Conservation (phyloP, 306 rosid species). For the Alnus glutinosa region DNA sequence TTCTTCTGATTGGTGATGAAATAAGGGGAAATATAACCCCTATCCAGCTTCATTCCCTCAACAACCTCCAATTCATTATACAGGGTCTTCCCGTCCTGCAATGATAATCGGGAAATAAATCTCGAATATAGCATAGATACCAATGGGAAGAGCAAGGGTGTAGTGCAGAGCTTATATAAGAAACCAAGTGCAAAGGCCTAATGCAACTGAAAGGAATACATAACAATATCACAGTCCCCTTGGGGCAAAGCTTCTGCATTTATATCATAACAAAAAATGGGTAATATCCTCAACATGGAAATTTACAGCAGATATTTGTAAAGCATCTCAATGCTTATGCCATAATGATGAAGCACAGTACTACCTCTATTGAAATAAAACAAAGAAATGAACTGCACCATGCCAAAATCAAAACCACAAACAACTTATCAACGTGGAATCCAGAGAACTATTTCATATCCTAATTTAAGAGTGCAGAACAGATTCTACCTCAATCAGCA, state of each 20-base stretch:
- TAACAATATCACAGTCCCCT: neutral
- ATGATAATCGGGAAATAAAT: constrained; percentile 18
- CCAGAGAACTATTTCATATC: neutral
- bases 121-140: neutral
- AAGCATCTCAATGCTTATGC: neutral
- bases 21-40: constrained; percentile 93
- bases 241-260: neutral
- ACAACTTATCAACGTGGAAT: neutral
- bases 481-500: neutral
- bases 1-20: constrained; percentile 91
- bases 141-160: neutral
- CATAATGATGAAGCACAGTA: neutral
- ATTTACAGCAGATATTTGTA: neutral
- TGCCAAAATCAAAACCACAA: neutral
- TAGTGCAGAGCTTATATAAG: neutral
- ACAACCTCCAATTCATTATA: constrained; percentile 90
- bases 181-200: neutral
- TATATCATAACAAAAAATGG: neutral
- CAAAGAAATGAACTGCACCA: neutral
- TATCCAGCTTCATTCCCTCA: constrained; percentile 97
- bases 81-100: constrained; percentile 92
- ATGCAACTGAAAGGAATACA: neutral
- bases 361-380: neutral
- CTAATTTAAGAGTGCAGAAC: neutral
- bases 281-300: neutral